phyloP scores from a whole-genome alignment of 164 flowering plant genomes.

The Chloranthus sessilifolius region DNA sequence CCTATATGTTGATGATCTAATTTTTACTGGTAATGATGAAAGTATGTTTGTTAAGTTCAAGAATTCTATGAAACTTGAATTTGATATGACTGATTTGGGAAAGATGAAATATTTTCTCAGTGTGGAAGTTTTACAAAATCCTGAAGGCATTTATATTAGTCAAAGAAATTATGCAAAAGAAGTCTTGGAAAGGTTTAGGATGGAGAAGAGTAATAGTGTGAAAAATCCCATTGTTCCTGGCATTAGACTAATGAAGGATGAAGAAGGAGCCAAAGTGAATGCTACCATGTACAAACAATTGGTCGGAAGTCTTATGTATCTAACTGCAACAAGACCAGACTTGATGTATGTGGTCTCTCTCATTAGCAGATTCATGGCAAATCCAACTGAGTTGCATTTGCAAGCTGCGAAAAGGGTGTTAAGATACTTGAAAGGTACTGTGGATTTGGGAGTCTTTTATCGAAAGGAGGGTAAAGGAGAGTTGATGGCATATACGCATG shows the following conservation, averaged over 20 bases:
- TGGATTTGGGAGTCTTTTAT: no score
- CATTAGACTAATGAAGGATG: slow-evolving; percentile 5
- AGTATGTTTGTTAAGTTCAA: slow-evolving; percentile 5
- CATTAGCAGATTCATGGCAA: neutral
- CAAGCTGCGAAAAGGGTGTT: no score
- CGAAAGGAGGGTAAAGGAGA: no score
- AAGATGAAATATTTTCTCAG: slow-evolving; percentile 10
- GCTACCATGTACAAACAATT: slow-evolving; percentile 5
- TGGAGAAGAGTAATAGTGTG: slow-evolving; percentile 7
- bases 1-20: slow-evolving; percentile 11
- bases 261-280: slow-evolving; percentile 10
- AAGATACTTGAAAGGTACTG: no score
- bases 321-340: slow-evolving; percentile 17
- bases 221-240: slow-evolving; percentile 4
- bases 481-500: no score
- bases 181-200: slow-evolving; percentile 5
- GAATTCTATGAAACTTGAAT: neutral
- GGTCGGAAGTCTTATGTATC: slow-evolving; percentile 14
- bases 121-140: slow-evolving; percentile 6
- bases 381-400: neutral
- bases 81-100: slow-evolving; percentile 1
- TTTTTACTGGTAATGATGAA: slow-evolving; percentile 1
- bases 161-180: slow-evolving; percentile 12
- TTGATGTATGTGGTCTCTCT: no score
- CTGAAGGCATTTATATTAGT: slow-evolving; percentile 1